Evolutionary conservation across 1,284 basidiomycete species (phyloP).

Genomic region (Meira miltonrushii): DNA sequence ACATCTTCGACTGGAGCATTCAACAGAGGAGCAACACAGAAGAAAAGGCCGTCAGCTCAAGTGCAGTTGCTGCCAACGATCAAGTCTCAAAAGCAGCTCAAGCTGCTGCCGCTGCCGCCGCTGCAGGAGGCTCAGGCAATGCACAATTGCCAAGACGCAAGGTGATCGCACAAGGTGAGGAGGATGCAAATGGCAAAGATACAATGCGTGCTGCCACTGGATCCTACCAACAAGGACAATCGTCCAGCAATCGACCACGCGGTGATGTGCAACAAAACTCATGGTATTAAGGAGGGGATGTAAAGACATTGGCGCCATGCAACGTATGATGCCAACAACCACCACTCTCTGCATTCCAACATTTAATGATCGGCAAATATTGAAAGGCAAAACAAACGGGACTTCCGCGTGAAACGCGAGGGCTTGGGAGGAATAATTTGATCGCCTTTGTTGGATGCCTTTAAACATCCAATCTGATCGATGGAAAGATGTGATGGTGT

Average conservation of each 20-base stretch:
- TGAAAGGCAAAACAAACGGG: conserved; percentile 2
- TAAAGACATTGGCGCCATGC: not conserved
- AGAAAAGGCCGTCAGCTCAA: conserved; percentile 25
- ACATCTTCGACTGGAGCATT: conserved; percentile 53
- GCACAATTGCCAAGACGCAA: conserved; percentile 49
- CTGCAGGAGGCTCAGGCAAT: conserved; percentile 13
- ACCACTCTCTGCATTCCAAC: not conserved
- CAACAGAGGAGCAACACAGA: conserved; percentile 46
- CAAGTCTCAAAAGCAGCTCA: not conserved
- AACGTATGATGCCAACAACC: not conserved
- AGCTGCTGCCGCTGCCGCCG: conserved; percentile 12
- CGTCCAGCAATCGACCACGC: conserved; percentile 8
- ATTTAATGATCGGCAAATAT: not conserved
- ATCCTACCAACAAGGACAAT: conserved; percentile 12
- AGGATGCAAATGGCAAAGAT: conserved; percentile 9
- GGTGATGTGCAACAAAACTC: conserved; percentile 8
- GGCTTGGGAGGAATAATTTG: conserved; percentile 13
- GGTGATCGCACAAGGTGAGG: conserved; percentile 30
- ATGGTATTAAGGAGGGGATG: conserved; percentile 6
- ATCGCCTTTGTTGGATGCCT: no score
- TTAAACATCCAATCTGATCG: no score
- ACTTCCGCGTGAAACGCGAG: conserved; percentile 20
- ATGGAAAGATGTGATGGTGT: no score
- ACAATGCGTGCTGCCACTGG: conserved; percentile 4
- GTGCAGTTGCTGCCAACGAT: conserved; percentile 28